Base-by-base conservation (phyloP, 2,329 filamentous ascomycete genomes). In the Hypocreales sp. region DNA sequence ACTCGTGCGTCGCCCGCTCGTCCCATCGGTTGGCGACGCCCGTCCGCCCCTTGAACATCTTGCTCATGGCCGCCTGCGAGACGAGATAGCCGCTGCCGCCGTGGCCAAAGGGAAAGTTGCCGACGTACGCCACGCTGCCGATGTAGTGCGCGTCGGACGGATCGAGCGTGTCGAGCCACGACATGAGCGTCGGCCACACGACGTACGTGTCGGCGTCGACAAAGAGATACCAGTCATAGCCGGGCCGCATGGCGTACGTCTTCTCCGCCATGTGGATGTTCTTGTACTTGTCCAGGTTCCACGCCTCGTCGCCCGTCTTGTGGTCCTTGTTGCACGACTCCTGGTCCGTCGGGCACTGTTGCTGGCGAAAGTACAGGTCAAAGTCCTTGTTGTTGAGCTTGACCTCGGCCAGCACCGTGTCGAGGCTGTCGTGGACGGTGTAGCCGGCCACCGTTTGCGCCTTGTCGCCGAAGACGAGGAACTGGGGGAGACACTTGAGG, bases 271-370 rank as follows among this genome's bases (percentile, higher is more conserved):
- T 69, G 41, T 70, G 67, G 24, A 70, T 51, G 41, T 69, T 71
- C 46, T 73, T 73, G 51, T 69, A 73, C 48, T 70, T 72, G 50
- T 73, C 68, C 21, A 73, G 44, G 12, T 50, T 54, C 68, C 67
- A 72, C 2, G 54, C 56, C 14, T 56, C 47, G 34, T 39, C 30
- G 30, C 32, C 34, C 6, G 31, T 30, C 25, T 44, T 29, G 28
- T 36, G 30, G 30, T 34, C 19, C 42, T 46, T 50, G 32, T 54
- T 54, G 36, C 63, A 60, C 28, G 53, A 56, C 23, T 58, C 55
- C 24, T 60, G 56, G 20, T 59, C 54, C 27, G 55, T 42, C 15
- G 51, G 46, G 34, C 64, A 67, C 23, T 54, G 43, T 25, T 60
- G 40, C 39, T 64, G 60, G 15, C 48, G 50, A 9, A 45, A 46